A percentile compares a stretch with the other conserved stretches of the same genome.
These are phyloP conservation scores for Curvularia hawaiiensis DNA, from an alignment of 2,329 filamentous ascomycete genomes.

Conservation along the genomic window DNA sequence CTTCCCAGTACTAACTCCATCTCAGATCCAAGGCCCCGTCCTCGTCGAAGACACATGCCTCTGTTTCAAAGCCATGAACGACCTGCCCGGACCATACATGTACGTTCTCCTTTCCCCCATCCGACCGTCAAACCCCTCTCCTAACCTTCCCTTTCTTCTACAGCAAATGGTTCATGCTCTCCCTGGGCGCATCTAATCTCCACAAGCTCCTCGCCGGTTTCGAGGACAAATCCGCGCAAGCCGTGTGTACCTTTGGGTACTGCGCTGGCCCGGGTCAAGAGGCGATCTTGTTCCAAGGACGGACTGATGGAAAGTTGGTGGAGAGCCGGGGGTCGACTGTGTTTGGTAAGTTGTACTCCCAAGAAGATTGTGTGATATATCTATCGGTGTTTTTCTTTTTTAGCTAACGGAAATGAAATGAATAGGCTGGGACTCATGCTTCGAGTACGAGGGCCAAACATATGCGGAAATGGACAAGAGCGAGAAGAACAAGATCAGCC, in stretches of 20 bases:
- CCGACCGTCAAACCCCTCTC: not conserved
- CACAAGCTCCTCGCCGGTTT: slow-evolving; percentile 91
- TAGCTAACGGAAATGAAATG: not conserved
- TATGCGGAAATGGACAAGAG: slow-evolving; percentile 93
- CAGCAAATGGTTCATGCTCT: slow-evolving; percentile 95
- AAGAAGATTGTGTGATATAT: too few species aligned
- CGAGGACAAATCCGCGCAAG: slow-evolving; percentile 87
- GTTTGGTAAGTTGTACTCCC: slow-evolving; percentile 69
- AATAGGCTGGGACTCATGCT: slow-evolving; percentile 92
- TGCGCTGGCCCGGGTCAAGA: slow-evolving; percentile 83
- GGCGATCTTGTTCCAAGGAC: slow-evolving; percentile 87
- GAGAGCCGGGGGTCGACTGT: slow-evolving; percentile 76
- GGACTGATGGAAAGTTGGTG: slow-evolving; percentile 85
- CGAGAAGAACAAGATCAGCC: slow-evolving; percentile 90
- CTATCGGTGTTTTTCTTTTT: not conserved
- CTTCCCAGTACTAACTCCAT: not conserved
- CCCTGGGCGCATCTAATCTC: slow-evolving; percentile 80
- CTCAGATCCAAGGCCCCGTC: slow-evolving; percentile 80
- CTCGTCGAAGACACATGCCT: slow-evolving; percentile 95
- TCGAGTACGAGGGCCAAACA: slow-evolving; percentile 87
- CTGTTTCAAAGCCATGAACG: slow-evolving; percentile 87
- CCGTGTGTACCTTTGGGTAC: slow-evolving; percentile 95
- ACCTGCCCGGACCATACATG: slow-evolving; percentile 97
- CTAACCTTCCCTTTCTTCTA: not conserved
- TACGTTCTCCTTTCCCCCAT: slow-evolving; percentile 53